Evolutionary conservation across 2,329 filamentous ascomycete species (phyloP), one percentile per base, ranked within the genome.

Genomic region (Gremmenia infestans): DNA sequence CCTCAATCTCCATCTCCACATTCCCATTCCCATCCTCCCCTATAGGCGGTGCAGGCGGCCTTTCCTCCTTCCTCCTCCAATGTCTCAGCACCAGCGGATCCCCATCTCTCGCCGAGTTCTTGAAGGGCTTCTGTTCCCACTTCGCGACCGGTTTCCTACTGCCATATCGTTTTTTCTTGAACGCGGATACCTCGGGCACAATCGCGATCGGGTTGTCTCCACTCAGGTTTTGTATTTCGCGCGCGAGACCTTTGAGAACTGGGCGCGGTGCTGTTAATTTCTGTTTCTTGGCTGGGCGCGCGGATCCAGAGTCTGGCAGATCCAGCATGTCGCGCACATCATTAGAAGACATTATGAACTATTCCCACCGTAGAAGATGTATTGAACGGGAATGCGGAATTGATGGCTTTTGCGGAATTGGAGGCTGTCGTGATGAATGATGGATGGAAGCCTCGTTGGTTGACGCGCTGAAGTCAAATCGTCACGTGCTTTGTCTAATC

Each of bases 301-400:
- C 68, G 51, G 73, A 75, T 35, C 85, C 86, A 64, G 84, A 76
- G 50, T 75, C 76, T 63, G 87, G 86, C 70, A 96, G 78, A 72
- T 92, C 90, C 68, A 96, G 84, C 70, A 96, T 89, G 72, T 96
- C 91, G 75, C 89, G 90, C 65, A 95, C 83, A 78, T 96, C 91
- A 71, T 85, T 82, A 60, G 87, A 87, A 59, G 86, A 80, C 86
- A 89, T 89, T 61, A 67, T 77, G 50, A n/a, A 32, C 19, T 46
- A 11, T 35, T 12, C 12, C 36, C 7, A 28, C 25, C 52, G 17
- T 32, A 51, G 49, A 43, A 32, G 2, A 35, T 14, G 28, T 19
- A 6, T 14, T 12, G 5, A 14, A 12, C 35, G 8, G 42, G 25
- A 28, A 14, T 57, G 28, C 35, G 48, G 11, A 45, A 43, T 47